A percentile compares a stretch with the other conserved stretches of the same genome.
Evolutionary conservation across 2,329 filamentous ascomycete genomes (phyloP).

Genomic region (Scedosporium boydii): DNA sequence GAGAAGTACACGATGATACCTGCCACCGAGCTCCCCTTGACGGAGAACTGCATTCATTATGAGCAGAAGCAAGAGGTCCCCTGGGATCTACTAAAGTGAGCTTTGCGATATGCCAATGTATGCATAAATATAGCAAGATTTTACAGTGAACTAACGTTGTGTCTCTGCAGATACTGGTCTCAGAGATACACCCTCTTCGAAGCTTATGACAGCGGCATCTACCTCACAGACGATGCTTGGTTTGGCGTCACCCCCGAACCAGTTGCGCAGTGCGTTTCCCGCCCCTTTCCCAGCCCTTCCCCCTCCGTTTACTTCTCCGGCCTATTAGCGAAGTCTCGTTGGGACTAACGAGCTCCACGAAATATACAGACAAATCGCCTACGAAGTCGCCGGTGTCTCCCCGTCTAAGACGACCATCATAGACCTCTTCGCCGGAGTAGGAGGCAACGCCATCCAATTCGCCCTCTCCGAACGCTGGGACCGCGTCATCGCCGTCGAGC

Average conservation of each 20-base stretch:
- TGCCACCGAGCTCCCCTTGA: slow-evolving; percentile 39
- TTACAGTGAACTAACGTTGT: background rate
- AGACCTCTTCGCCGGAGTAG: slow-evolving; percentile 84
- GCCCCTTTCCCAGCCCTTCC: background rate
- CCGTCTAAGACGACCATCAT: slow-evolving; percentile 58
- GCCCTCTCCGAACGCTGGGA: slow-evolving; percentile 72
- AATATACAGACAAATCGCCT: slow-evolving; percentile 56
- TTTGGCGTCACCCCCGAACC: slow-evolving; percentile 94
- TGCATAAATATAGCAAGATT: background rate
- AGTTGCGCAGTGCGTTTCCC: slow-evolving; percentile 60
- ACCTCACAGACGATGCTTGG: slow-evolving; percentile 90
- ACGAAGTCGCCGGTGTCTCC: slow-evolving; percentile 52
- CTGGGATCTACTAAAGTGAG: slow-evolving; percentile 74
- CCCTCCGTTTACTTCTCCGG: too few relatives aligned
- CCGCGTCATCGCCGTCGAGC: slow-evolving; percentile 81
- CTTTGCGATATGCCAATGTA: background rate
- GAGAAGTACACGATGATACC: slow-evolving; percentile 25
- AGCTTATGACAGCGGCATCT: slow-evolving; percentile 76
- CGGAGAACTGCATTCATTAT: slow-evolving; percentile 68
- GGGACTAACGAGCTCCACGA: slow-evolving; percentile 12
- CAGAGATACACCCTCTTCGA: slow-evolving; percentile 84
- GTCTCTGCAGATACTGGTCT: slow-evolving; percentile 64
- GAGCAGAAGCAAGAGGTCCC: slow-evolving; percentile 60
- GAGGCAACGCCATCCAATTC: slow-evolving; percentile 93
- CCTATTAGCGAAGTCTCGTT: too few relatives aligned